Evolutionary conservation across 1,284 basidiomycete genomes (phyloP).

Genomic region (Irpex lacteus): DNA sequence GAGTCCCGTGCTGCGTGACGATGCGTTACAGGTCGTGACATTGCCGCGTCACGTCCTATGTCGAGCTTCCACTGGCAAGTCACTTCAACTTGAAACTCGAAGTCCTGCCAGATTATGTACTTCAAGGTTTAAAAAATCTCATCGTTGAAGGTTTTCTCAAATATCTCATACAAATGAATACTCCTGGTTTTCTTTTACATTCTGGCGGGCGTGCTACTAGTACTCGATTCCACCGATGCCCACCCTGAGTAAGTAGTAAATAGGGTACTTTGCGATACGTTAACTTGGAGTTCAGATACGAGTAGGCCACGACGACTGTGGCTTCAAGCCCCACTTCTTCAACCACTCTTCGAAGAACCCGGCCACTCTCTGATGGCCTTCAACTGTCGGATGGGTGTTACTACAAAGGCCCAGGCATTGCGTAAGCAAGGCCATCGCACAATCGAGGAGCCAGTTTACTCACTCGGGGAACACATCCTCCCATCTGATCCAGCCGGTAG

Average conservation of each 20-base stretch:
- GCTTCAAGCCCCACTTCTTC: conserved; percentile 40
- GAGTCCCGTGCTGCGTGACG: neutral
- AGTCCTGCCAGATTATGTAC: neutral
- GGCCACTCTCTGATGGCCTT: conserved; percentile 49
- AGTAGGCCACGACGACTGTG: conserved; percentile 29
- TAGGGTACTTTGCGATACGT: neutral
- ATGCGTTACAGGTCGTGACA: no score
- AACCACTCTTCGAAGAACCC: conserved; percentile 43
- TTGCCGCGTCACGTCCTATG: neutral
- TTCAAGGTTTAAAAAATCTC: no score
- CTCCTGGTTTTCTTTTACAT: no score
- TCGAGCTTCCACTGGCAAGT: no score
- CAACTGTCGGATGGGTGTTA: conserved; percentile 47
- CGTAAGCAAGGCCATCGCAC: no score
- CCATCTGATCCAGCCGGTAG: conserved; percentile 54
- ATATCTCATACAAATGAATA: no score
- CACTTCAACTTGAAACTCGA: no score
- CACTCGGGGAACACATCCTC: conserved; percentile 52
- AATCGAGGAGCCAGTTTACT: no score
- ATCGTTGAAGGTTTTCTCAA: no score
- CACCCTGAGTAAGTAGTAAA: neutral
- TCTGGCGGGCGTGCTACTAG: no score
- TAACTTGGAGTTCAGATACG: neutral
- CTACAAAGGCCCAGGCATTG: no score
- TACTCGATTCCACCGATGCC: no score